Evolutionary conservation across 1,284 basidiomycete genomes (phyloP).

Genomic region (Bondarzewia mesenterica): DNA sequence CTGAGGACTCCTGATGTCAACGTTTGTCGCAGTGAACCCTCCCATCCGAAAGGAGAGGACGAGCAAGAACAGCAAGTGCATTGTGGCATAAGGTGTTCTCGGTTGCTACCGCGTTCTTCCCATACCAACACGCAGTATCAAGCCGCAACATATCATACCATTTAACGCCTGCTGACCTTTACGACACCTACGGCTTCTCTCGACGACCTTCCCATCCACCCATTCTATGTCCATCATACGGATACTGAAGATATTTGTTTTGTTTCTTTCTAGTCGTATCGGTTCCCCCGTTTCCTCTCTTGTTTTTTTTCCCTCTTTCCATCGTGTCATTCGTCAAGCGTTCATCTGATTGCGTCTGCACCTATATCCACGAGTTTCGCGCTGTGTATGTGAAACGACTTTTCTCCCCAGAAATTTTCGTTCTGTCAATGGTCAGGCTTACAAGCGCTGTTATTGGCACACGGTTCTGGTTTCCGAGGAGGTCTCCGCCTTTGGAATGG

Average conservation of each 20-base stretch:
- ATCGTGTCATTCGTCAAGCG: background rate
- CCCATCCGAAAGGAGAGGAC: slow-evolving; percentile 43
- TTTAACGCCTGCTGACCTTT: slow-evolving; percentile 17
- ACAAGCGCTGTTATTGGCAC: no score
- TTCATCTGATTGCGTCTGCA: background rate
- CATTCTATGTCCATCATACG: slow-evolving; percentile 3
- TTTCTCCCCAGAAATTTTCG: background rate
- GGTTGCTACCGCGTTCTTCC: slow-evolving; percentile 1
- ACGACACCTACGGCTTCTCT: slow-evolving; percentile 14
- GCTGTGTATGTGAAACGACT: background rate
- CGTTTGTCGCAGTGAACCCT: slow-evolving; percentile 58
- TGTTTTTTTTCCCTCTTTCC: no score
- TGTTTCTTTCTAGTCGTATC: slow-evolving; percentile 7
- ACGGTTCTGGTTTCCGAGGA: no score
- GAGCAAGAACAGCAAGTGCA: slow-evolving; percentile 43
- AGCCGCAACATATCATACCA: slow-evolving; percentile 15
- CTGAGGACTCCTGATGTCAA: slow-evolving; percentile 7
- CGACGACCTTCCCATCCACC: slow-evolving; percentile 8
- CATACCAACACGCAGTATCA: background rate
- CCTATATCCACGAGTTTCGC: background rate
- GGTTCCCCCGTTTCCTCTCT: slow-evolving; percentile 3
- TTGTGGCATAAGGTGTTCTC: slow-evolving; percentile 40
- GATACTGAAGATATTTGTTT: slow-evolving; percentile 5
- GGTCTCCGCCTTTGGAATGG: no score
- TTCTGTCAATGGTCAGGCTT: no score